These are phyloP conservation scores for Xylaria sp. DNA, from an alignment of 2,329 filamentous ascomycete species.

Conservation along the genomic window DNA sequence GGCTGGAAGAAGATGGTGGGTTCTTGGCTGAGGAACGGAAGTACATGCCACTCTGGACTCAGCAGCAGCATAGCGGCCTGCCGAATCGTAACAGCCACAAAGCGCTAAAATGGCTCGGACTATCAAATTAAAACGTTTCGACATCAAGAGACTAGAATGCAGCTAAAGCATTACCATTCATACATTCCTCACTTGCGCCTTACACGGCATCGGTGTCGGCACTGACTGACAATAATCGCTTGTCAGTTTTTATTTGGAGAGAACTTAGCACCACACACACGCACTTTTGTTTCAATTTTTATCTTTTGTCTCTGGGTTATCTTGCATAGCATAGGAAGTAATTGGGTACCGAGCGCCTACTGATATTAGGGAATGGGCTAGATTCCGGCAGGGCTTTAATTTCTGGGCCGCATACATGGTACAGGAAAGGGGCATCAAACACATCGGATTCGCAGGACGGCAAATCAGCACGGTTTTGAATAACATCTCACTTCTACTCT, in stretches of 20 bases:
- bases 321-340: no score
- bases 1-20: slow-evolving; percentile 42
- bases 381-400: no score
- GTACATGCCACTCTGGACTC: slow-evolving; percentile 55
- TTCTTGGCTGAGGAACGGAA: slow-evolving; percentile 56
- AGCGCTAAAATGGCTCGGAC: slow-evolving; percentile 59
- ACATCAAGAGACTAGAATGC: neutral
- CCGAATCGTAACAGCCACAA: slow-evolving; percentile 55
- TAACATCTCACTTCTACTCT: no score
- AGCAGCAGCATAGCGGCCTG: slow-evolving; percentile 41
- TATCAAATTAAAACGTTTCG: slow-evolving; percentile 37
- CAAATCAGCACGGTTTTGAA: no score
- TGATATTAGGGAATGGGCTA: no score
- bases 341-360: no score
- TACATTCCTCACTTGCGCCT: neutral
- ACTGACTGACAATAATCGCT: neutral
- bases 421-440: no score
- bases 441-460: no score
- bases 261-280: neutral
- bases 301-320: no score
- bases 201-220: neutral
- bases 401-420: no score
- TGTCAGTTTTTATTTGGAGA: neutral
- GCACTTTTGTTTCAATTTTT: no score
- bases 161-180: no score